These are phyloP conservation scores for Fraxinus excelsior DNA, from an alignment of 257 asterid species.

Conservation along the genomic window DNA sequence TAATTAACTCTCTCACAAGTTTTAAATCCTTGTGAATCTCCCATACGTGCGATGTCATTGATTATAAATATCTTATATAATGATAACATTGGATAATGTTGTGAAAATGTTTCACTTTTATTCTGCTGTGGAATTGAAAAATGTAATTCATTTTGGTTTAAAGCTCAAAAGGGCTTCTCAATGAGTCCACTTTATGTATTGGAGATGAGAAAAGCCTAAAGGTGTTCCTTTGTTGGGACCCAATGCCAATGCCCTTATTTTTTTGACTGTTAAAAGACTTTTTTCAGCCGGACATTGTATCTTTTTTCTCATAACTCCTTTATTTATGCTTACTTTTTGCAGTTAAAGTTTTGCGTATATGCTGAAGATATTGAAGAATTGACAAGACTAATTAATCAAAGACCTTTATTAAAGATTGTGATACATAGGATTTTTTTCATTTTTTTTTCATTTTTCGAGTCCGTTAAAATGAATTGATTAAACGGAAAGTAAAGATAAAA, in stretches of 20 bases:
- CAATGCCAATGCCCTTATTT: conserved; percentile 45
- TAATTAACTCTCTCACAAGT: background rate
- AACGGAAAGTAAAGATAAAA: background rate
- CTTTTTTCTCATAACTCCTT: conserved; percentile 17
- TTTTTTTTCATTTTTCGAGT: no score
- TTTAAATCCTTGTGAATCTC: background rate
- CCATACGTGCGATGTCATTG: background rate
- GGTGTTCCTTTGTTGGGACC: conserved; percentile 49
- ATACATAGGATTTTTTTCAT: no score
- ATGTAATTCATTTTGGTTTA: conserved; percentile 58
- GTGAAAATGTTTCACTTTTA: conserved; percentile 30
- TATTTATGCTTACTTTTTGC: conserved; percentile 1
- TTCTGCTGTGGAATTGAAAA: conserved; percentile 41
- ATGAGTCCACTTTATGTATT: conserved; percentile 51
- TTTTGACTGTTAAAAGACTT: conserved; percentile 50
- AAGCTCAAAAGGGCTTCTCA: conserved; percentile 37
- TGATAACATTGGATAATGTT: conserved; percentile 37
- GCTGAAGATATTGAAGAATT: background rate
- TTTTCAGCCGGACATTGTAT: conserved; percentile 27
- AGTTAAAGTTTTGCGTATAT: background rate
- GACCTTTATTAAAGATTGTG: background rate
- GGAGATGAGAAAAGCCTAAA: conserved; percentile 60
- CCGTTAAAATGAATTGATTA: background rate
- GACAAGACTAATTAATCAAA: background rate
- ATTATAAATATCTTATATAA: conserved; percentile 6